These are phyloP conservation scores for Wickerhamiella brachini DNA, from an alignment of 805 yeast species.

Conservation along the genomic window DNA sequence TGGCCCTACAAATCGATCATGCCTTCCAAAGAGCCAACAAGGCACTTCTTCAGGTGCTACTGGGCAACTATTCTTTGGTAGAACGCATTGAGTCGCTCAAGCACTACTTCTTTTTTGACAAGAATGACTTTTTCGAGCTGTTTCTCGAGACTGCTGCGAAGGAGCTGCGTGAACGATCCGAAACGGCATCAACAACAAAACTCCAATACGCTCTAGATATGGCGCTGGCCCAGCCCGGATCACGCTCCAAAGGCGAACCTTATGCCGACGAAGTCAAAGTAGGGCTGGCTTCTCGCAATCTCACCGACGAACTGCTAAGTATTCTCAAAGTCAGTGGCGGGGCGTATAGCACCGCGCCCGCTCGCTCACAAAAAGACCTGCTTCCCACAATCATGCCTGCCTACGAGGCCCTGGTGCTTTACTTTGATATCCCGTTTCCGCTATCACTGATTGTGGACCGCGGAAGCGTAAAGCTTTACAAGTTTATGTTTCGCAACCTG, in stretches of 20 bases:
- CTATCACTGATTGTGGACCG: constrained; percentile 59
- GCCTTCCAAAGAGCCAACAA: constrained; percentile 59
- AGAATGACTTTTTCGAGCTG: constrained; percentile 36
- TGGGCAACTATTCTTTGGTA: constrained; percentile 44
- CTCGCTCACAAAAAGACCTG: not conserved
- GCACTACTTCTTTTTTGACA: constrained; percentile 41
- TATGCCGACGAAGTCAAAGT: constrained; percentile 25
- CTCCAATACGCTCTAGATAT: constrained; percentile 28
- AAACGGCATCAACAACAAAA: constrained; percentile 19
- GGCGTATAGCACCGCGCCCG: not conserved
- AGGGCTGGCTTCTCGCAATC: constrained; percentile 20
- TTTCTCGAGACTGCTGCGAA: constrained; percentile 37
- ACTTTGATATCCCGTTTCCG: constrained; percentile 62
- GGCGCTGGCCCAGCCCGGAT: constrained; percentile 28
- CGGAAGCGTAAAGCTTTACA: constrained; percentile 63
- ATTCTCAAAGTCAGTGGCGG: constrained; percentile 21
- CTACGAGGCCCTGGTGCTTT: constrained; percentile 26
- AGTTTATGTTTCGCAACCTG: constrained; percentile 61
- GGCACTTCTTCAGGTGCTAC: constrained; percentile 41
- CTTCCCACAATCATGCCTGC: constrained; percentile 15
- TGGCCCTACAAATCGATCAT: constrained; percentile 42
- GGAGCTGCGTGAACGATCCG: constrained; percentile 37
- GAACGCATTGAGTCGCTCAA: constrained; percentile 38
- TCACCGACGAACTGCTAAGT: constrained; percentile 25
- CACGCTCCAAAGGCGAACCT: constrained; percentile 25